phyloP scores from a whole-genome alignment of 2,329 filamentous ascomycete species.

The Epichloe gansuensis region DNA sequence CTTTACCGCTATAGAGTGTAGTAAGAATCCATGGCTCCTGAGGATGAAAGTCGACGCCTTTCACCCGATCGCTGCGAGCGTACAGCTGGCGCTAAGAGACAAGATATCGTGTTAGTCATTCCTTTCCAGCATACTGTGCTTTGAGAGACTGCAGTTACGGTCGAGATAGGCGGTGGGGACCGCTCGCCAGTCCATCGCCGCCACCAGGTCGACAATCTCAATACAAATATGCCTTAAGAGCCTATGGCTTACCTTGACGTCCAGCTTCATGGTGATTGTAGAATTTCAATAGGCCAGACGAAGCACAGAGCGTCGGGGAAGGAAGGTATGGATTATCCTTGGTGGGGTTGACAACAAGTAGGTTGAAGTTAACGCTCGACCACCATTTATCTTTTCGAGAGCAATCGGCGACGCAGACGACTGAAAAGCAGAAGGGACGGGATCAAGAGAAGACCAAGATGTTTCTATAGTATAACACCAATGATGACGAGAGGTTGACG shows the following conservation, averaged over 20 bases:
- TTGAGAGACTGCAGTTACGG: neutral
- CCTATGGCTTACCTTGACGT: conserved; percentile 25
- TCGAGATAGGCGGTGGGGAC: conserved; percentile 5
- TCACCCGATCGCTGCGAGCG: conserved; percentile 88
- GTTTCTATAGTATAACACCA: neutral
- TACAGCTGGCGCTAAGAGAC: conserved; percentile 30
- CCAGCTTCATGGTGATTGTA: conserved; percentile 25
- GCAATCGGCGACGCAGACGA: neutral
- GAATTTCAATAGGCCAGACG: neutral
- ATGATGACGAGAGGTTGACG: neutral
- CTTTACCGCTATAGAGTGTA: conserved; percentile 79
- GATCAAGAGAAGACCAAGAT: neutral
- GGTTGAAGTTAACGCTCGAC: conserved; percentile 1
- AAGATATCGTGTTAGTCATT: neutral
- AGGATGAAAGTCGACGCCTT: conserved; percentile 93
- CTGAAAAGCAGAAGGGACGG: neutral
- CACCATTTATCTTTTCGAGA: conserved; percentile 3
- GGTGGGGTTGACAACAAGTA: conserved; percentile 3
- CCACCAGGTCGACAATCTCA: neutral
- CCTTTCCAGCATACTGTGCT: neutral
- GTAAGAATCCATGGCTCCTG: conserved; percentile 95
- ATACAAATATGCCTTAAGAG: neutral
- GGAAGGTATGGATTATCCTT: neutral
- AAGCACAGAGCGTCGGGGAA: neutral
- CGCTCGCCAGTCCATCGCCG: neutral